phyloP scores from a whole-genome alignment of 345 rosid species.

The Aquilaria yunnanensis region DNA sequence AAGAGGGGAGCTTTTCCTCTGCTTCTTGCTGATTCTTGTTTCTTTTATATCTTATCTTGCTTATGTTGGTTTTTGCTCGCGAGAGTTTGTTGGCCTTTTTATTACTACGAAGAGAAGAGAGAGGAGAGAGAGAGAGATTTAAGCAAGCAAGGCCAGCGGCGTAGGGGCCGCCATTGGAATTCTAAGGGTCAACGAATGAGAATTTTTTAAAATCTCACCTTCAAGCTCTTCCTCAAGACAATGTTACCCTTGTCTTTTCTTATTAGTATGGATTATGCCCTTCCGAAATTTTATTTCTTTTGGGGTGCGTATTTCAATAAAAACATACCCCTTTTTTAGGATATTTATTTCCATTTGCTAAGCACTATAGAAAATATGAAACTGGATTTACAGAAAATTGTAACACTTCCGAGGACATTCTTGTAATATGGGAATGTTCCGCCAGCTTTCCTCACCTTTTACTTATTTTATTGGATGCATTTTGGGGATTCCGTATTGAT shows the following conservation, averaged over 20 bases:
- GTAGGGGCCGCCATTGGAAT: constrained; percentile 98
- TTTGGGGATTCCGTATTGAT: no score
- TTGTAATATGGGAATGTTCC: no score
- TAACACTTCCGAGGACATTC: no score
- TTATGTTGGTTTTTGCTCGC: constrained; percentile 36
- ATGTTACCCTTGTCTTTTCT: constrained; percentile 24
- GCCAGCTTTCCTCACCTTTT: no score
- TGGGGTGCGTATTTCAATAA: no score
- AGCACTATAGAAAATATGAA: no score
- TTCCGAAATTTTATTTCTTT: not conserved
- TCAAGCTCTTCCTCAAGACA: constrained; percentile 13
- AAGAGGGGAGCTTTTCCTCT: constrained; percentile 18
- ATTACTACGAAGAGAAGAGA: constrained; percentile 18
- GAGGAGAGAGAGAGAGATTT: not conserved
- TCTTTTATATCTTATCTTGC: constrained; percentile 25
- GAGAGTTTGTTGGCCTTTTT: constrained; percentile 35
- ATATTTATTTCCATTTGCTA: no score
- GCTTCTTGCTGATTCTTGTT: constrained; percentile 14
- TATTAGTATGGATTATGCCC: not conserved
- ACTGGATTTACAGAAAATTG: no score
- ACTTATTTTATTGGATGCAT: no score
- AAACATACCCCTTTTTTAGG: no score
- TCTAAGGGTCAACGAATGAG: constrained; percentile 80
- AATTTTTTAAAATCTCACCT: constrained; percentile 12
- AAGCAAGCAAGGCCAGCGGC: constrained; percentile 71